Evolutionary conservation across 2,329 filamentous ascomycete genomes (phyloP).

Genomic region (Aspergillus ustus): DNA sequence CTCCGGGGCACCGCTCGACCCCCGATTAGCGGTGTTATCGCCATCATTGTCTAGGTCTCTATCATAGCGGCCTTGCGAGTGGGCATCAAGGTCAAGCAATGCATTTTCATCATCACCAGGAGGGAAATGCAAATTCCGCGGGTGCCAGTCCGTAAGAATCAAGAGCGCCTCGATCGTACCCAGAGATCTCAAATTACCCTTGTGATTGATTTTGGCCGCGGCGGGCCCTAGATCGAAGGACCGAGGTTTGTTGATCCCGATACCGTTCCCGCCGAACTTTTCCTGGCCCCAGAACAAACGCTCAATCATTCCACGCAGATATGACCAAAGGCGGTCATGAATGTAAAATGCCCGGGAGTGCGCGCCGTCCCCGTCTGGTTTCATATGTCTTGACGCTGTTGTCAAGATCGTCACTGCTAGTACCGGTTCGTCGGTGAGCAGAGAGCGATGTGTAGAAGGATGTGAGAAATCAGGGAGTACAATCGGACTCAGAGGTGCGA

Average conservation of each 20-base stretch:
- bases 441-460: slow-evolving; percentile 75
- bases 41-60: slow-evolving; percentile 45
- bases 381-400: slow-evolving; percentile 85
- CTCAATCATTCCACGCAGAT: slow-evolving; percentile 93
- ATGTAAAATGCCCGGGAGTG: slow-evolving; percentile 86
- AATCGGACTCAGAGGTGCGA: slow-evolving; percentile 91
- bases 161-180: slow-evolving; percentile 94
- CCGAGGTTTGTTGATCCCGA: slow-evolving; percentile 66
- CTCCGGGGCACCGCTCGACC: slow-evolving; percentile 67
- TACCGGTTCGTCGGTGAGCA: slow-evolving; percentile 90
- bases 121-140: slow-evolving; percentile 90
- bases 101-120: slow-evolving; percentile 69
- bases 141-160: slow-evolving; percentile 96
- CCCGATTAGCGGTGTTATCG: slow-evolving; percentile 48
- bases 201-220: slow-evolving; percentile 57
- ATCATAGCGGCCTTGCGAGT: slow-evolving; percentile 60
- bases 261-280: slow-evolving; percentile 78
- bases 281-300: slow-evolving; percentile 95
- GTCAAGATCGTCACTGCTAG: slow-evolving; percentile 89
- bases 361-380: slow-evolving; percentile 77
- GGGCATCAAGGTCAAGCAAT: slow-evolving; percentile 71
- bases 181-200: slow-evolving; percentile 82
- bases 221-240: slow-evolving; percentile 67
- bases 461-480: slow-evolving; percentile 88
- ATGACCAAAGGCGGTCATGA: slow-evolving; percentile 93